Percentiles rank a stretch among this genome's conserved stretches.
These are phyloP conservation scores for Ophiostoma ips DNA, from an alignment of 2,329 filamentous ascomycete species.

Conservation along the genomic window DNA sequence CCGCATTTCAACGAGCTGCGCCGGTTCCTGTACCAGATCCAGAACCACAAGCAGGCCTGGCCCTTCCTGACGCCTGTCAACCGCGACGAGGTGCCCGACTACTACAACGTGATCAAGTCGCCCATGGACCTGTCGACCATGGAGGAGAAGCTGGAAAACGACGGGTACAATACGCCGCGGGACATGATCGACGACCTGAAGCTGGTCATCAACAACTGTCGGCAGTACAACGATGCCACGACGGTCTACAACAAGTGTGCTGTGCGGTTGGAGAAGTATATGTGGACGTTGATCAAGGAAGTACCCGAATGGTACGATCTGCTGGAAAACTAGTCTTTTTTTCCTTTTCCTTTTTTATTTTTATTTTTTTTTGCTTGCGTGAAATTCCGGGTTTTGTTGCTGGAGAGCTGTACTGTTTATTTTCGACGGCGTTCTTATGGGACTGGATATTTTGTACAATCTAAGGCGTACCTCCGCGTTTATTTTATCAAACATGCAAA, in stretches of 20 bases:
- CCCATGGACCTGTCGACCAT: slow-evolving; percentile 97
- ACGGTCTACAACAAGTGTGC: slow-evolving; percentile 93
- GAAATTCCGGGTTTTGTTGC: too few species aligned
- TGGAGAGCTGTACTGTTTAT: too few species aligned
- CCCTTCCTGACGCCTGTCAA: slow-evolving; percentile 91
- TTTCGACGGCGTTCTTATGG: too few species aligned
- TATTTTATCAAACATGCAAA: too few species aligned
- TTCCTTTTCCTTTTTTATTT: too few species aligned
- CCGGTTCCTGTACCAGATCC: slow-evolving; percentile 84
- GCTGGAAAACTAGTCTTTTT: slow-evolving; percentile 2
- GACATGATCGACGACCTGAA: slow-evolving; percentile 83
- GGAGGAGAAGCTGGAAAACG: slow-evolving; percentile 88
- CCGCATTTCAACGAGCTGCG: slow-evolving; percentile 92
- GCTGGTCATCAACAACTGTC: slow-evolving; percentile 88
- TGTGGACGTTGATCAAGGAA: slow-evolving; percentile 85
- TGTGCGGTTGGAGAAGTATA: slow-evolving; percentile 82
- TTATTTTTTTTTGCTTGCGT: too few species aligned
- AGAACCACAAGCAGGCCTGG: slow-evolving; percentile 88
- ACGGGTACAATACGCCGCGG: slow-evolving; percentile 79
- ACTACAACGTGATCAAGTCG: slow-evolving; percentile 95
- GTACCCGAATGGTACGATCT: slow-evolving; percentile 70
- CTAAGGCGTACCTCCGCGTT: too few species aligned
- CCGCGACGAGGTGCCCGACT: slow-evolving; percentile 88
- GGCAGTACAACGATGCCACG: slow-evolving; percentile 89
- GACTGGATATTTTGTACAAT: too few species aligned